Evolutionary conservation across 805 yeast species (phyloP).

Genomic region (Teunomyces atbi): DNA sequence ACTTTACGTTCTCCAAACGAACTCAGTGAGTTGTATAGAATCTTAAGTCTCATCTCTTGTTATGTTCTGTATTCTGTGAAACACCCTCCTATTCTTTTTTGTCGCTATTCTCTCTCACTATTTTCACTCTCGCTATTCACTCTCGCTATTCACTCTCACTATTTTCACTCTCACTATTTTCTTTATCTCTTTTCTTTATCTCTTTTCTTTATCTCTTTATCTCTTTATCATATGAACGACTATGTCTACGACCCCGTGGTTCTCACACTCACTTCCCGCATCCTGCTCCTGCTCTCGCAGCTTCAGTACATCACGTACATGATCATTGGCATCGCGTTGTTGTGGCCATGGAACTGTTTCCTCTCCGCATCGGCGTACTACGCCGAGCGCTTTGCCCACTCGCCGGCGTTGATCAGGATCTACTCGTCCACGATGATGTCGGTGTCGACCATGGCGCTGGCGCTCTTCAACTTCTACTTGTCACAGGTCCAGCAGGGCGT

Average conservation of each 20-base stretch:
- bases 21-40: no score
- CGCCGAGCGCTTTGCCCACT: slow-evolving; percentile 52
- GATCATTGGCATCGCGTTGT: slow-evolving; percentile 68
- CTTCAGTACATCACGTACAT: slow-evolving; percentile 58
- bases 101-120: background rate
- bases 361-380: slow-evolving; percentile 84
- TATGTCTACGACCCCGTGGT: slow-evolving; percentile 21
- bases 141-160: no score
- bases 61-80: no score
- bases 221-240: slow-evolving; percentile 2
- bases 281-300: slow-evolving; percentile 23
- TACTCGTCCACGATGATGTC: slow-evolving; percentile 89
- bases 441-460: slow-evolving; percentile 68
- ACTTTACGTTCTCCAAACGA: slow-evolving; percentile 3
- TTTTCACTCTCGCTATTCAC: background rate
- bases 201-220: background rate
- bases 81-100: no score
- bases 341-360: slow-evolving; percentile 98
- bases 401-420: slow-evolving; percentile 50
- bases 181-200: background rate
- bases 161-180: no score
- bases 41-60: no score
- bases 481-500: slow-evolving; percentile 65
- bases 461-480: slow-evolving; percentile 56
- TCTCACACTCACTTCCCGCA: slow-evolving; percentile 9